Evolutionary conservation across 495 filamentous ascomycete species (phyloP), one percentile per base, ranked within the genome.

Genomic region (Trichoderma reesei): DNA sequence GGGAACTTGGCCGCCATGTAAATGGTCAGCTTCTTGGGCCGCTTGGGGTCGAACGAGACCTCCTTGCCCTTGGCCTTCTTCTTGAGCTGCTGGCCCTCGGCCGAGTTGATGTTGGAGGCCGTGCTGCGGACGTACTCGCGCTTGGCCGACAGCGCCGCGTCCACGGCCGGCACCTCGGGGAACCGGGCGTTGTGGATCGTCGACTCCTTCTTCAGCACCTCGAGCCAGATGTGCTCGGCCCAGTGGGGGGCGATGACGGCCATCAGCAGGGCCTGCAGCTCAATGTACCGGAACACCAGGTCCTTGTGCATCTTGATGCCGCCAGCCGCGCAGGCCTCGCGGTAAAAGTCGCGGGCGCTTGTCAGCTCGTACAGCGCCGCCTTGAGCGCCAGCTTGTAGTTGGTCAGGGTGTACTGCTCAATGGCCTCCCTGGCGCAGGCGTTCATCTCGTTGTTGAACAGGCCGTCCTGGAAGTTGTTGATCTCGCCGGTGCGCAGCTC

Each of bases 391-490:
- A 90, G 83, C 78, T 97, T 97, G 80, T 90, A 99, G 71, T 87
- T 82, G 48, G 90, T 90, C 65, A 82, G 73, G 78, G 87, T 83
- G 79, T 96, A 98, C 69, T 92, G 83, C 68, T 85, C 79, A 66
- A 78, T 79, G 11, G 91, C 84, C 73, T 95, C 88, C 44, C 81
- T 80, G 20, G 90, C 87, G 11, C 96, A 80, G n/a, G 79, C 77
- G 72, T 94, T 93, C 79, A 99, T 83, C 75, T 98, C 92, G 71
- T 99, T 97, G 68, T 91, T 83, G 70, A 99, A 99, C 33, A 97
- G 78, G 63, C 85, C 80, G 72, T 98, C 94, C 79, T 90, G 90
- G 79, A 96, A 90, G 63, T 80, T 79, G 71, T 90, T 86, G 62
- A 88, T 84, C 65, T 83, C 75, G 7, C 90, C 91, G 31, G 84